Base-by-base conservation (phyloP, 371 early-diverging fungal species). In the Lichtheimia corymbifera region DNA sequence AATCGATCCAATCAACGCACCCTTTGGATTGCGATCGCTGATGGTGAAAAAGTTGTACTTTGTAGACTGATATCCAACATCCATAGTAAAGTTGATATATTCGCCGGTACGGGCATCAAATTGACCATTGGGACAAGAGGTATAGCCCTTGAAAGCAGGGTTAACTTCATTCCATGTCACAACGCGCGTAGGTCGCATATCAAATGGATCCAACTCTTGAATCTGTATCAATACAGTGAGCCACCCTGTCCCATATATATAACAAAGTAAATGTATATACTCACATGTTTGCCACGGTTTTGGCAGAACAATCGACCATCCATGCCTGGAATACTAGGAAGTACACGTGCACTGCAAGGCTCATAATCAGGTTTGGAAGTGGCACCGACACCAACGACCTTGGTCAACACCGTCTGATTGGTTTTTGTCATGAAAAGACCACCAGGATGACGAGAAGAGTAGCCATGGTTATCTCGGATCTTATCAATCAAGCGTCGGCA, bases 141-240 rank as follows among this genome's bases (percentile, higher is more conserved):
- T 83, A 54, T 82, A 74, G 5, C 93, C 93, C 65, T 78, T 83
- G 68, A 92, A 89, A 14, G 68, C 74, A 6, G 88, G 79, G 67
- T 92, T 90, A 55, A 91, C 75, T 63, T 85, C 83, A 28, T 80
- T 72, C 81, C 87, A 87, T 17, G 83, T 79, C 28, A 86, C 72
- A 4, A 86, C 74, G 14, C 87, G 86, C 11, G 79, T 72, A 14
- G 92, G 90, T n/a, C 82, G 83, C 61, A 93, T 68, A 53, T 88
- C 92, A 58, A 83, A 83, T 15, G 91, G 83, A 73, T 91, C 91
- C 53, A 93, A 69, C 59, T 88, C 88, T 60, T 89, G 88, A 53
- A 92, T 73, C 71, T 87, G 63, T 49, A 62, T 13, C 67, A 52
- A 12, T 66, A 58, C 14, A 6, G n/a, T 64, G 60, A 47, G 15